A percentile compares a stretch with the other conserved stretches of the same genome.
These are phyloP conservation scores for Chloropicon primus DNA, from an alignment of 139 green algal species.

Conservation along the genomic window DNA sequence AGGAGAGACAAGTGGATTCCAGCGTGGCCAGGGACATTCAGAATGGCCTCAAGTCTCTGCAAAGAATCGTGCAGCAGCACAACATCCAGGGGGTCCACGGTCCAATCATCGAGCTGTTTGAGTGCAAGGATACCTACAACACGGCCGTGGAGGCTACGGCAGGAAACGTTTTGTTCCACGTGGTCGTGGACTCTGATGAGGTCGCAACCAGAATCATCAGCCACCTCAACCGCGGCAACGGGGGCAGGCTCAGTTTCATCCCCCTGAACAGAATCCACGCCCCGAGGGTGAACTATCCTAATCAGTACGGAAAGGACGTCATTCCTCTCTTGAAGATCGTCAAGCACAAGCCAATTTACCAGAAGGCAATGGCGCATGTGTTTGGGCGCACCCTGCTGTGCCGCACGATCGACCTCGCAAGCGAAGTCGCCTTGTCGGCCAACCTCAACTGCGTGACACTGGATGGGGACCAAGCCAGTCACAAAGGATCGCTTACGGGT, in stretches of 20 bases:
- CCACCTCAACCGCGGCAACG: slow-evolving; percentile 47
- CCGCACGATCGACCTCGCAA: slow-evolving; percentile 19
- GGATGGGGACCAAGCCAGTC: slow-evolving; percentile 61
- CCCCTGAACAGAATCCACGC: slow-evolving; percentile 65
- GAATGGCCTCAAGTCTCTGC: slow-evolving; percentile 22
- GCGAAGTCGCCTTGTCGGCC: slow-evolving; percentile 8
- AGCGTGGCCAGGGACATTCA: slow-evolving; percentile 8
- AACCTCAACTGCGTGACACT: slow-evolving; percentile 79
- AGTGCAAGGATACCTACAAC: slow-evolving; percentile 44
- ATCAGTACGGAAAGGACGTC: slow-evolving; percentile 31
- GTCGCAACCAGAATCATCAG: slow-evolving; percentile 51
- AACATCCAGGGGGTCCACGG: slow-evolving; percentile 73
- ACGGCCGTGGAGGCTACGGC: slow-evolving; percentile 76
- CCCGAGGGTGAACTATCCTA: slow-evolving; percentile 20
- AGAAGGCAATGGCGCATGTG: slow-evolving; percentile 41
- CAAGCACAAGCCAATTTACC: slow-evolving; percentile 37
- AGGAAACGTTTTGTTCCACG: slow-evolving; percentile 41
- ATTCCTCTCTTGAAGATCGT: slow-evolving; percentile 39
- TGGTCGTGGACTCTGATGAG: slow-evolving; percentile 72
- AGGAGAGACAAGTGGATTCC: slow-evolving; percentile 11
- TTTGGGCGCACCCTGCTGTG: not conserved
- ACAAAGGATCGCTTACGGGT: slow-evolving; percentile 59
- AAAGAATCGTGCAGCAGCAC: slow-evolving; percentile 40
- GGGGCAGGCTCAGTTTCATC: slow-evolving; percentile 84
- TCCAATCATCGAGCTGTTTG: slow-evolving; percentile 80